Evolutionary conservation across 1,284 basidiomycete genomes (phyloP).

Genomic region (Rhodotorula sp.): DNA sequence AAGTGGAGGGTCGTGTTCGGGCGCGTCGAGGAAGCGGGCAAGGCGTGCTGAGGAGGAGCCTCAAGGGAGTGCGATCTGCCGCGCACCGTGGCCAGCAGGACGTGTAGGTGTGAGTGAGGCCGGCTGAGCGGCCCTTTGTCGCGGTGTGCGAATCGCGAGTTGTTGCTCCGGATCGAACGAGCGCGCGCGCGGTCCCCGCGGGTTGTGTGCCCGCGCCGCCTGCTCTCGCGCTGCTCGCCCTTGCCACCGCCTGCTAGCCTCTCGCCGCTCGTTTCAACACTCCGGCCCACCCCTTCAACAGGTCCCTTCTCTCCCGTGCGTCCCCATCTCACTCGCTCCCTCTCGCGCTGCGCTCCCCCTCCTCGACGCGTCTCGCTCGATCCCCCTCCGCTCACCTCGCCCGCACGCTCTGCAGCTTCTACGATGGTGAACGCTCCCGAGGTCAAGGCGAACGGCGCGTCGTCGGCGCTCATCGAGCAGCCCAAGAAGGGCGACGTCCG

Average conservation of each 20-base stretch:
- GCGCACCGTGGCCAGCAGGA: background rate
- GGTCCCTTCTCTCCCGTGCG: background rate
- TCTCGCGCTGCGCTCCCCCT: background rate
- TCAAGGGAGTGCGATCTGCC: no score
- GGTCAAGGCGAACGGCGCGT: background rate
- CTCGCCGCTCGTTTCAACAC: background rate
- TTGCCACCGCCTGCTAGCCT: background rate
- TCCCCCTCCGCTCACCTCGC: background rate
- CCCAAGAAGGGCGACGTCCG: constrained; percentile 64
- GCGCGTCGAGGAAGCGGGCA: background rate
- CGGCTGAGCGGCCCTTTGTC: background rate
- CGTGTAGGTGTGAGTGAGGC: background rate
- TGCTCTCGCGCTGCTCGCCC: background rate
- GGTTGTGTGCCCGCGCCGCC: background rate
- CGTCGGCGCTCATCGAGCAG: constrained; percentile 19
- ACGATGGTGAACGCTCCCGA: constrained; percentile 38
- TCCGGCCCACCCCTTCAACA: background rate
- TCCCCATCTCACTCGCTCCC: background rate
- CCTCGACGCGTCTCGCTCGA: background rate
- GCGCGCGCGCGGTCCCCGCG: no score
- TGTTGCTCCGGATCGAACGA: background rate
- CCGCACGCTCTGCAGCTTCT: background rate
- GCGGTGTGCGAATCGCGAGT: background rate
- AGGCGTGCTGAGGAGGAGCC: background rate
- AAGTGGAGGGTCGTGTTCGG: background rate